Conservation (phyloP, 345 rosid genomes). For the Hirschfeldia incana region DNA sequence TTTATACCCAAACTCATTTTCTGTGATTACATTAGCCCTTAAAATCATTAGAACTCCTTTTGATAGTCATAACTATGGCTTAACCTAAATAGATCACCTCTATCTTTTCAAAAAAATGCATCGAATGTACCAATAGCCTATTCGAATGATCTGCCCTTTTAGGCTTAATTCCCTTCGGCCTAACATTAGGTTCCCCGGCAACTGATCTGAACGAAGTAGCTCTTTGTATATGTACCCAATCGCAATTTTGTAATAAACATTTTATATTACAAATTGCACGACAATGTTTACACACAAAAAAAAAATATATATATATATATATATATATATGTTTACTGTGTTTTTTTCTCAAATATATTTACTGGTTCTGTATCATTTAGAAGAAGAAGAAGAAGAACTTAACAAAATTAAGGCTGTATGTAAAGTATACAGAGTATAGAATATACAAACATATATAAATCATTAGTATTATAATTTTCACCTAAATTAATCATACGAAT, state of each 20-base stretch:
- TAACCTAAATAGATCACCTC: not conserved
- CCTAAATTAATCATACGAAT: conserved; percentile 5
- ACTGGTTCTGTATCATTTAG: not conserved
- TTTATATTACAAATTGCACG: not conserved
- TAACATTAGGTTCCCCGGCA: not conserved
- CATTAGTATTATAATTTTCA: not conserved
- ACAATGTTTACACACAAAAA: not conserved
- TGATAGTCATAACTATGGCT: not conserved
- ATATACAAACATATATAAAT: conserved; percentile 28
- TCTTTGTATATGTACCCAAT: not conserved
- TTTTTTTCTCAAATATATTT: not conserved
- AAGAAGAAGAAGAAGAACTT: not conserved
- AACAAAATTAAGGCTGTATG: not conserved
- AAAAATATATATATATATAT: not conserved
- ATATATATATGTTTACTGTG: not conserved
- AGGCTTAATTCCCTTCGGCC: not conserved
- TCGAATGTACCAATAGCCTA: not conserved
- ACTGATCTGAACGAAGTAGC: not conserved
- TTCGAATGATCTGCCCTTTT: not conserved
- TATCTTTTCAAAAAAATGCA: not conserved
- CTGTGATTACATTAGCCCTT: not conserved
- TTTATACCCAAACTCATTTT: not conserved
- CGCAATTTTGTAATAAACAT: too few species aligned
- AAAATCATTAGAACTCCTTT: not conserved
- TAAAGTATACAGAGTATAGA: conserved; percentile 30